Conservation (phyloP, 148 eudicot genomes). For the Persicaria maculosa region DNA sequence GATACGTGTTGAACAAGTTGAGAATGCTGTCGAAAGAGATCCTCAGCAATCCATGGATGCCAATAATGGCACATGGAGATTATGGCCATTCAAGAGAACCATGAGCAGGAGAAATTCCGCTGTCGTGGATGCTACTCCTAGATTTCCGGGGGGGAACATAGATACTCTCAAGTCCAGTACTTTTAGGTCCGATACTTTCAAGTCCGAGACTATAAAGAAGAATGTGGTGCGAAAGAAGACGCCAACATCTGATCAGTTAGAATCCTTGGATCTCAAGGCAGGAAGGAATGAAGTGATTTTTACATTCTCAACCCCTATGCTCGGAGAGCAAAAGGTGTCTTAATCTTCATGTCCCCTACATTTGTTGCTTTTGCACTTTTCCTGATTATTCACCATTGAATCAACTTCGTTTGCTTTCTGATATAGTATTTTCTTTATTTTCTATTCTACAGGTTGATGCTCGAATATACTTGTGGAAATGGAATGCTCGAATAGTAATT, state of each 20-base stretch:
- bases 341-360: neutral
- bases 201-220: constrained; percentile 32
- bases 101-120: constrained; percentile 22
- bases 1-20: constrained; percentile 33
- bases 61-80: constrained; percentile 44
- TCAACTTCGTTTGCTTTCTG: neutral
- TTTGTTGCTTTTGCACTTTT: neutral
- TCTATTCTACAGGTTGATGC: constrained; percentile 67
- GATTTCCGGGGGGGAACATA: constrained; percentile 14
- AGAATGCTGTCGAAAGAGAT: constrained; percentile 27
- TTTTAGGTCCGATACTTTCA: constrained; percentile 15
- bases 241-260: constrained; percentile 84
- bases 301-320: constrained; percentile 72
- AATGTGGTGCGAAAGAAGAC: constrained; percentile 32
- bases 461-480: constrained; percentile 85
- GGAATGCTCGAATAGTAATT: constrained; percentile 78
- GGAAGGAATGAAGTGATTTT: constrained; percentile 70
- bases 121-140: constrained; percentile 19
- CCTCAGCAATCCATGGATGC: constrained; percentile 30
- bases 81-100: constrained; percentile 69
- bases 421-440: neutral
- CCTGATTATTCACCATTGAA: neutral
- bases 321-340: constrained; percentile 71
- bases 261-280: constrained; percentile 70
- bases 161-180: constrained; percentile 24